Conservation (phyloP, 75 land plant species). For the Picea glauca region DNA sequence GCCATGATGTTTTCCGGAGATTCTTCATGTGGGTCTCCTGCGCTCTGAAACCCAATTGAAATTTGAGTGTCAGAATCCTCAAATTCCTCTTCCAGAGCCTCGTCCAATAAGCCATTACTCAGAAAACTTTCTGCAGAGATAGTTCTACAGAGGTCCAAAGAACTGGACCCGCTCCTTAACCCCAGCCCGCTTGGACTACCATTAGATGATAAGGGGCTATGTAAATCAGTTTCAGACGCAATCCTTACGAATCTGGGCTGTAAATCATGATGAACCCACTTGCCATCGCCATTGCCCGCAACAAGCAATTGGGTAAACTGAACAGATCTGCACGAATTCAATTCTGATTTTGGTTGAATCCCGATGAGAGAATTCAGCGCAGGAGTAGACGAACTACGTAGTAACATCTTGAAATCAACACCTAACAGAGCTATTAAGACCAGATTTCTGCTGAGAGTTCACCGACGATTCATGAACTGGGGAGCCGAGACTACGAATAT, state of each 20-base stretch:
- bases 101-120: constrained; percentile 7
- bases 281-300: not conserved
- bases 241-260: not conserved
- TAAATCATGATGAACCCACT: not conserved
- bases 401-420: constrained; percentile 24
- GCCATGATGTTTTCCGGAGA: not conserved
- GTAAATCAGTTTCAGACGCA: constrained; percentile 15
- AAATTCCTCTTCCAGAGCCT: not conserved
- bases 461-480: no score
- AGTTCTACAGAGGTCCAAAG: not conserved
- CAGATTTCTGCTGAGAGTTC: no score
- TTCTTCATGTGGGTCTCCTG: not conserved
- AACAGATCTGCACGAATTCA: not conserved
- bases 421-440: no score
- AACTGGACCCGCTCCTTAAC: not conserved
- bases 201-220: not conserved
- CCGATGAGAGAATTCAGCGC: constrained; percentile 19
- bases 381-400: constrained; percentile 45
- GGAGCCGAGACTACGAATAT: no score
- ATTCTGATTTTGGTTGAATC: constrained; percentile 11
- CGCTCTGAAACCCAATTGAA: constrained; percentile 3
- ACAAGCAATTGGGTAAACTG: not conserved
- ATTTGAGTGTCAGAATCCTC: not conserved
- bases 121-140: not conserved
- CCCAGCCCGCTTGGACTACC: not conserved